Percentiles rank a stretch among this genome's conserved stretches.
Conservation (phyloP, 2,329 filamentous ascomycete species). For the Septoria petroselini region DNA sequence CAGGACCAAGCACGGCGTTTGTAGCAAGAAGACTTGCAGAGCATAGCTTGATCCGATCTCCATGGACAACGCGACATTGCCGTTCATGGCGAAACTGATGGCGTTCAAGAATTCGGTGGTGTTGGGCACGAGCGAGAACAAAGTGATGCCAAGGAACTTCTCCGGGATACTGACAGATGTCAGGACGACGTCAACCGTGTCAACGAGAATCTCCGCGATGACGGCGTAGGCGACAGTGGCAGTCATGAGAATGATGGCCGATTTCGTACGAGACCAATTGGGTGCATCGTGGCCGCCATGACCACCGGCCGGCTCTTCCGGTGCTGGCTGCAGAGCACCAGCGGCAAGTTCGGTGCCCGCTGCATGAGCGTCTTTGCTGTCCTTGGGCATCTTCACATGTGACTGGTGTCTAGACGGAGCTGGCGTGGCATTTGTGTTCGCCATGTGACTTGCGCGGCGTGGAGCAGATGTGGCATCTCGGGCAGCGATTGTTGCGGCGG, state of each 20-base stretch:
- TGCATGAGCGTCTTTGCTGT: slow-evolving; percentile 18
- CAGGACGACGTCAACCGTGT: slow-evolving; percentile 94
- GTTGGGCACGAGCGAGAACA: slow-evolving; percentile 96
- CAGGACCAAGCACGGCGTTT: slow-evolving; percentile 87
- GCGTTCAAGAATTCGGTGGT: slow-evolving; percentile 98
- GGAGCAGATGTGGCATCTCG: slow-evolving; percentile 63
- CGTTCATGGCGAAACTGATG: slow-evolving; percentile 99
- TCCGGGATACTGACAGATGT: slow-evolving; percentile 89
- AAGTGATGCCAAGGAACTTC: slow-evolving; percentile 93
- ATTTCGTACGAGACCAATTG: slow-evolving; percentile 93
- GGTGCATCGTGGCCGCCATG: slow-evolving; percentile 89
- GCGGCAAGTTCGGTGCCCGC: slow-evolving; percentile 33
- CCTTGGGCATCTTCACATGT: slow-evolving; percentile 13
- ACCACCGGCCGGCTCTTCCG: slow-evolving; percentile 34
- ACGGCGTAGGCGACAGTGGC: slow-evolving; percentile 93
- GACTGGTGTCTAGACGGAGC: slow-evolving; percentile 21
- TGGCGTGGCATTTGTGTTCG: slow-evolving; percentile 26
- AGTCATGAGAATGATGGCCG: slow-evolving; percentile 78
- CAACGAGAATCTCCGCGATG: slow-evolving; percentile 93
- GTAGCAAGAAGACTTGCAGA: slow-evolving; percentile 88
- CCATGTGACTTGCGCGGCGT: slow-evolving; percentile 50
- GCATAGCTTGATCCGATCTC: slow-evolving; percentile 98
- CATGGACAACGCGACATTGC: slow-evolving; percentile 97
- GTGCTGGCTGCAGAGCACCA: slow-evolving; percentile 29
- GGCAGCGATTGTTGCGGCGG: slow-evolving; percentile 81